phyloP scores from a whole-genome alignment of 495 filamentous ascomycete genomes.

The Poronia punctata region DNA sequence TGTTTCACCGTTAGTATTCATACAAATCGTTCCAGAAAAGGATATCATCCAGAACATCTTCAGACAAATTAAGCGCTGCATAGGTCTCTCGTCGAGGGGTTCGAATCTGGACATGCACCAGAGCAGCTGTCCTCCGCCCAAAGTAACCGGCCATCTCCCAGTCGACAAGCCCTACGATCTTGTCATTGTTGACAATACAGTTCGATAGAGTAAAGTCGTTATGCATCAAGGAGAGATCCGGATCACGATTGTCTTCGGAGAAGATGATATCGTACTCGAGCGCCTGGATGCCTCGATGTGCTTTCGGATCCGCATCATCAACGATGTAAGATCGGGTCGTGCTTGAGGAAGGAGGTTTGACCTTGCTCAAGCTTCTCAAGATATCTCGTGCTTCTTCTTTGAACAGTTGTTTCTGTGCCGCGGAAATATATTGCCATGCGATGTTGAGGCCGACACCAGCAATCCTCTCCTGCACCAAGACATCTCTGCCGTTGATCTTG shows the following conservation, averaged over 20 bases:
- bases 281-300: conserved; percentile 29
- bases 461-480: conserved; percentile 38
- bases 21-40: conserved; percentile 34
- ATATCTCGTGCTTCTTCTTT: conserved; percentile 36
- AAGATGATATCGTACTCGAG: conserved; percentile 28
- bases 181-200: conserved; percentile 36
- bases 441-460: conserved; percentile 35
- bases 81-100: conserved; percentile 34
- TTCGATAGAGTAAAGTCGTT: conserved; percentile 37
- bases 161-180: conserved; percentile 37
- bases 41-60: conserved; percentile 22
- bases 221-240: conserved; percentile 37
- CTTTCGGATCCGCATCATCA: conserved; percentile 32
- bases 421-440: conserved; percentile 39
- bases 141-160: conserved; percentile 44
- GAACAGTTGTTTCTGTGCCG: conserved; percentile 30
- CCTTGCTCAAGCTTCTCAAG: conserved; percentile 20
- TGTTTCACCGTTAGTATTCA: too few species aligned
- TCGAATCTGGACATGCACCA: conserved; percentile 28
- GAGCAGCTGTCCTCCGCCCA: conserved; percentile 30
- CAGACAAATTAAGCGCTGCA: conserved; percentile 22
- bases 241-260: conserved; percentile 18
- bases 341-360: conserved; percentile 30
- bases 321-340: conserved; percentile 32
- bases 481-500: conserved; percentile 35